Conservation (phyloP, 495 filamentous ascomycete species). For the Neurospora discreta region DNA sequence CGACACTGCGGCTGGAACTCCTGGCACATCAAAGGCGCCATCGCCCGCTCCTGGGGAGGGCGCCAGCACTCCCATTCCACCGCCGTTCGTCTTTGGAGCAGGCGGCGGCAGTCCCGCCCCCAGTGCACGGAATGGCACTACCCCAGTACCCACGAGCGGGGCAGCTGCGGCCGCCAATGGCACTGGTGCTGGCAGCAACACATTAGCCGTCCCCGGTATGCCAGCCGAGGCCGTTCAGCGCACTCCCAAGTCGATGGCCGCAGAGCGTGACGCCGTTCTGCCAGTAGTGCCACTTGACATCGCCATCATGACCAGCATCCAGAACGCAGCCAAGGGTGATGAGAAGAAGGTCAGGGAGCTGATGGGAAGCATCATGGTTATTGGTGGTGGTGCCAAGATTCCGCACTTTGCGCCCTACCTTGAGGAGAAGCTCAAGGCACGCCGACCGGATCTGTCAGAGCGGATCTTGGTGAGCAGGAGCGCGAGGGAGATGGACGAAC, state of each 20-base stretch:
- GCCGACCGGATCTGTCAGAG: conserved; percentile 59
- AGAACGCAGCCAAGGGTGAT: conserved; percentile 75
- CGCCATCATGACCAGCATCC: conserved; percentile 79
- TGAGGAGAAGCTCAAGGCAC: conserved; percentile 64
- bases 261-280: conserved; percentile 70
- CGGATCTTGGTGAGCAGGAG: conserved; percentile 82
- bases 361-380: conserved; percentile 87
- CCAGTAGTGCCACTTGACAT: conserved; percentile 75
- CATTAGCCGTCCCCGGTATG: conserved; percentile 9
- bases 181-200: conserved; percentile 17
- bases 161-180: conserved; percentile 14
- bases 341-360: conserved; percentile 90
- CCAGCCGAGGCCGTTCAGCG: conserved; percentile 31
- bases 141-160: conserved; percentile 29
- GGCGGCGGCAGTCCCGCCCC: conserved; percentile 35
- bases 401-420: conserved; percentile 63
- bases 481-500: conserved; percentile 84
- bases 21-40: conserved; percentile 71
- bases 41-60: conserved; percentile 71
- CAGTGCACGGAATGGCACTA: conserved; percentile 36
- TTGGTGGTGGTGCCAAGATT: conserved; percentile 80
- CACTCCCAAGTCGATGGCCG: conserved; percentile 38
- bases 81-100: conserved; percentile 38
- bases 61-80: conserved; percentile 53
- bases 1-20: conserved; percentile 54